Conservation (phyloP, 2,329 filamentous ascomycete species). For the Tolypocladium endophyticum region DNA sequence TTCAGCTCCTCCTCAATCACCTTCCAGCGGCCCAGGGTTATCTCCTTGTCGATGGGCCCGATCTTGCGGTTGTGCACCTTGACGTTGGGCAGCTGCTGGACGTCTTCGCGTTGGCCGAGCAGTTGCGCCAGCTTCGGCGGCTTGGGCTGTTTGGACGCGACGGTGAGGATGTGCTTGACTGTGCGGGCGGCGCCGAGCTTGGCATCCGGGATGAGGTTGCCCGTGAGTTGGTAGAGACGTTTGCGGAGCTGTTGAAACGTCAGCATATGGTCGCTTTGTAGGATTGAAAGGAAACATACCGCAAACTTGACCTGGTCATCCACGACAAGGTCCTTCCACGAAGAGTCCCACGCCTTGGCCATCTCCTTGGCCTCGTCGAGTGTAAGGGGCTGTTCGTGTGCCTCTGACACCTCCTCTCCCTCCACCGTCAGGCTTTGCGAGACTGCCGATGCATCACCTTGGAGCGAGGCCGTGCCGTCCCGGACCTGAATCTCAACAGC, state of each 20-base stretch:
- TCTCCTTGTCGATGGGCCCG: constrained; percentile 63
- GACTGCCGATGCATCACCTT: constrained; percentile 24
- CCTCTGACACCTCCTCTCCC: constrained; percentile 10
- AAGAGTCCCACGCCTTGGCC: constrained; percentile 35
- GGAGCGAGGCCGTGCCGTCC: constrained; percentile 28
- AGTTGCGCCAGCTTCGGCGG: constrained; percentile 52
- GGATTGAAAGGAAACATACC: constrained; percentile 37
- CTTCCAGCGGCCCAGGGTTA: constrained; percentile 66
- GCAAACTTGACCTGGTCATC: constrained; percentile 59
- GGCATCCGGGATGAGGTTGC: constrained; percentile 62
- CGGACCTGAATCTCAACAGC: constrained; percentile 26
- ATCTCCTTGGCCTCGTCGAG: constrained; percentile 30
- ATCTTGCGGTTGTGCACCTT: constrained; percentile 52
- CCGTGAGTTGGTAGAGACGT: constrained; percentile 71
- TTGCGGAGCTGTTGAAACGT: constrained; percentile 59
- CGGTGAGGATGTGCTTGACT: constrained; percentile 41
- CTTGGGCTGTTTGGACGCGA: constrained; percentile 43
- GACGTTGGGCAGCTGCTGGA: constrained; percentile 56
- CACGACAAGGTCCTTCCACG: constrained; percentile 50
- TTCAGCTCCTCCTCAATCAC: constrained; percentile 61
- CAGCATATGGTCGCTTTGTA: background rate
- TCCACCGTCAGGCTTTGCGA: constrained; percentile 20
- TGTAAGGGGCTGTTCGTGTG: constrained; percentile 13
- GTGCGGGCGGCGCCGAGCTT: constrained; percentile 47
- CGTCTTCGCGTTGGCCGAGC: constrained; percentile 34